phyloP scores from a whole-genome alignment of 1,284 basidiomycete genomes.

The Marasmius tenuissimus region DNA sequence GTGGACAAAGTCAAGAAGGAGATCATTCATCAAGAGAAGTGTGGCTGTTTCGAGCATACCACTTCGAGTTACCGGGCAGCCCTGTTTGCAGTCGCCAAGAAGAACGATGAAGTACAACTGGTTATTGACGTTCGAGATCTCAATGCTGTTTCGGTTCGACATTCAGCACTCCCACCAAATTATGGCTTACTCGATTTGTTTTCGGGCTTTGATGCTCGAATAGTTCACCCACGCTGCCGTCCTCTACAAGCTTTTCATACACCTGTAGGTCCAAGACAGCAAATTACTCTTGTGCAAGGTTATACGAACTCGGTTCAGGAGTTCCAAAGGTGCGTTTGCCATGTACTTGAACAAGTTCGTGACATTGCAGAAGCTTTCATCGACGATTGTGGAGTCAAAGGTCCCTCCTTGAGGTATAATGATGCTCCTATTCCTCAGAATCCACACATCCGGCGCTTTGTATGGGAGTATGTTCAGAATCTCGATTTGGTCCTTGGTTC shows the following conservation, averaged over 20 bases:
- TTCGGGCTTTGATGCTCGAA: constrained; percentile 4
- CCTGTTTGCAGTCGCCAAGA: constrained; percentile 33
- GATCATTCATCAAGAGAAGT: constrained; percentile 20
- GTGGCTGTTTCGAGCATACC: constrained; percentile 30
- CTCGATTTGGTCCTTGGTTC: constrained; percentile 22
- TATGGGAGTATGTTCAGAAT: constrained; percentile 23
- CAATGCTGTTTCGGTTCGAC: constrained; percentile 30
- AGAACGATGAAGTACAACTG: constrained; percentile 24
- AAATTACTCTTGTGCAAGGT: constrained; percentile 2
- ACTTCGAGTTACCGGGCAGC: constrained; percentile 28
- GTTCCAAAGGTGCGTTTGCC: constrained; percentile 22
- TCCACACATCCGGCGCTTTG: constrained; percentile 19
- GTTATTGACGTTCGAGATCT: constrained; percentile 32
- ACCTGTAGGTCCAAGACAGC: constrained; percentile 3
- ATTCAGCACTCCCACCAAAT: constrained; percentile 25
- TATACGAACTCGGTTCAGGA: constrained; percentile 20
- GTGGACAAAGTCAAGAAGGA: constrained; percentile 20
- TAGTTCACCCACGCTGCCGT: neutral
- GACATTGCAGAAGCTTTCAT: constrained; percentile 15
- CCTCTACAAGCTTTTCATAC: constrained; percentile 9
- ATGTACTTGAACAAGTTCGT: constrained; percentile 19
- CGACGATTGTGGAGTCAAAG: constrained; percentile 29
- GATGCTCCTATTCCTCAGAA: constrained; percentile 13
- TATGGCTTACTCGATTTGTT: constrained; percentile 27
- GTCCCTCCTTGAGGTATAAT: constrained; percentile 22